phyloP scores from a whole-genome alignment of 2,329 filamentous ascomycete genomes.

The Didymella arachidicola region DNA sequence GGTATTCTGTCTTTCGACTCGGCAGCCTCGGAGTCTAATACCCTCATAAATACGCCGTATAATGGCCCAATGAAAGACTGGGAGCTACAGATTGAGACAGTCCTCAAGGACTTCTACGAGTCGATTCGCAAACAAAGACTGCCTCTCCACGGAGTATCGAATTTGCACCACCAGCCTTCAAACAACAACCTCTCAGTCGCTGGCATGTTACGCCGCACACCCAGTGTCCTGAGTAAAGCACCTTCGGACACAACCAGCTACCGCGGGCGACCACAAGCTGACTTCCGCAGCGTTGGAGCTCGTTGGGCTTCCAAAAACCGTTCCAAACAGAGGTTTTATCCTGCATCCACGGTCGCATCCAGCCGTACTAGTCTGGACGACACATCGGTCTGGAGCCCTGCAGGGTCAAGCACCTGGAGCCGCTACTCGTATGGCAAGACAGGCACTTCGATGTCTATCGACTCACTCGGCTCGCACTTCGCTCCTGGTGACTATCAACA shows the following conservation, averaged over 20 bases:
- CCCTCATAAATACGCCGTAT: constrained; percentile 79
- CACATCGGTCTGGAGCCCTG: constrained; percentile 89
- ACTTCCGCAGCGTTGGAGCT: constrained; percentile 68
- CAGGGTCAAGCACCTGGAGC: constrained; percentile 92
- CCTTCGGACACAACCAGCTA: constrained; percentile 81
- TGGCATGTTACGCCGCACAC: constrained; percentile 80
- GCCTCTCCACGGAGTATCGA: constrained; percentile 78
- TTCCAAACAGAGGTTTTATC: constrained; percentile 78
- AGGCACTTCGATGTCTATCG: constrained; percentile 88
- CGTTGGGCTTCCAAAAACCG: constrained; percentile 87
- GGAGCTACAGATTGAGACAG: constrained; percentile 88
- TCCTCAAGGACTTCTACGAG: constrained; percentile 88
- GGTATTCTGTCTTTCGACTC: constrained; percentile 48
- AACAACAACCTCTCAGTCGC: constrained; percentile 72
- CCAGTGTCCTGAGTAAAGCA: constrained; percentile 90
- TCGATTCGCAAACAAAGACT: constrained; percentile 89
- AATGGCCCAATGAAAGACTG: constrained; percentile 78
- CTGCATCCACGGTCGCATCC: constrained; percentile 82
- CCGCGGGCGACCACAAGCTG: constrained; percentile 72
- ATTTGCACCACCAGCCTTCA: constrained; percentile 58
- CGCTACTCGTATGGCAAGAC: constrained; percentile 91
- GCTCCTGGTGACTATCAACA: constrained; percentile 87
- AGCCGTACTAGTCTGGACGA: constrained; percentile 96
- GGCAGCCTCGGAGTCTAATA: constrained; percentile 66
- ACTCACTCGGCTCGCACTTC: constrained; percentile 82